phyloP scores from a whole-genome alignment of 345 rosid species.

The Acer campestre region DNA sequence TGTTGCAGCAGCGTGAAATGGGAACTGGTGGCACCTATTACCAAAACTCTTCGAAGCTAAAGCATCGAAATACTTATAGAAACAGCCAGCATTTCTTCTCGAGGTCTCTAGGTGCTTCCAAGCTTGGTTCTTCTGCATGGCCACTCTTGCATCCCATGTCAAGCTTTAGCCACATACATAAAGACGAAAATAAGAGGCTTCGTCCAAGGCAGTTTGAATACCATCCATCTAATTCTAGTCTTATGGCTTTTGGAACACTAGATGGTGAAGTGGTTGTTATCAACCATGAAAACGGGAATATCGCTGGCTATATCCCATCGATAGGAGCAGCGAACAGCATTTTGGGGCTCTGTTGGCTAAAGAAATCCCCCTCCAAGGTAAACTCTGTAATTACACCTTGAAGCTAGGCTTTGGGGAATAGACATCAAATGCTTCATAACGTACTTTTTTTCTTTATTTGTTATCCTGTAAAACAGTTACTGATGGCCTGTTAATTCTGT shows the following conservation, averaged over 20 bases:
- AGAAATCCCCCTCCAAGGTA: slow-evolving; percentile 57
- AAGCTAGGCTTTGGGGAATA: too few relatives aligned
- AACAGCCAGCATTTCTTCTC: slow-evolving; percentile 39
- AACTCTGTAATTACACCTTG: background rate
- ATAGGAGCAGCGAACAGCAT: slow-evolving; percentile 41
- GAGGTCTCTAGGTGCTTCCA: slow-evolving; percentile 54
- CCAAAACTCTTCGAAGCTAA: slow-evolving; percentile 36
- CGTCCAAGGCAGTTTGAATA: slow-evolving; percentile 67
- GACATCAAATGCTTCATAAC: too few relatives aligned
- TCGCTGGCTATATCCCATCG: slow-evolving; percentile 42
- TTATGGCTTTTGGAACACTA: slow-evolving; percentile 62
- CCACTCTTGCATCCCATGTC: slow-evolving; percentile 44
- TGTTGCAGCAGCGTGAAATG: slow-evolving; percentile 51
- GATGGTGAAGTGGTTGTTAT: slow-evolving; percentile 54
- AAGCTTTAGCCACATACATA: slow-evolving; percentile 25
- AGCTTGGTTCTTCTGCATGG: slow-evolving; percentile 47
- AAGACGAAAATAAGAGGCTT: slow-evolving; percentile 41
- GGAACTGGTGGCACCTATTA: slow-evolving; percentile 31
- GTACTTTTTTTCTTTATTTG: background rate
- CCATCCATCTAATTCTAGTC: slow-evolving; percentile 48
- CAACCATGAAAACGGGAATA: slow-evolving; percentile 54
- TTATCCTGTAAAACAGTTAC: background rate
- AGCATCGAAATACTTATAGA: slow-evolving; percentile 23
- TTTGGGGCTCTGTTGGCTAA: slow-evolving; percentile 62
- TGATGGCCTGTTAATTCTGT: slow-evolving; percentile 18